Percentiles rank a stretch among this genome's conserved stretches.
Evolutionary conservation across 2,329 filamentous ascomycete genomes (phyloP).

Genomic region (Fusarium bulbicola): DNA sequence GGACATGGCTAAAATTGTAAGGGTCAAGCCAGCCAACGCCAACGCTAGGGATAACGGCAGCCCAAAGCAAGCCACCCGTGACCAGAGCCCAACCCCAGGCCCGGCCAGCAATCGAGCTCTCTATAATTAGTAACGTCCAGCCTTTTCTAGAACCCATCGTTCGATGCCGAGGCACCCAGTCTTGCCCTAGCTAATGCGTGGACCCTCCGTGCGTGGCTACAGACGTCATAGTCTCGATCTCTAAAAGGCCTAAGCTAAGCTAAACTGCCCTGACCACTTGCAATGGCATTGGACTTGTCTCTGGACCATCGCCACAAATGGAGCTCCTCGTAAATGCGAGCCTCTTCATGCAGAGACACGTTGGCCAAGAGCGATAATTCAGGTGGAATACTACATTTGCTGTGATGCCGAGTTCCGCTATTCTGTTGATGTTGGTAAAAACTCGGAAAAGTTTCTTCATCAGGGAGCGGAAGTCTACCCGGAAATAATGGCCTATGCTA

Average conservation of each 20-base stretch:
- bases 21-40: not conserved
- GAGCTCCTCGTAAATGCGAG: not conserved
- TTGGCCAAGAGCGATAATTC: not conserved
- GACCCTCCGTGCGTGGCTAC: not conserved
- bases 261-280: not conserved
- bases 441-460: not conserved
- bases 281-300: not conserved
- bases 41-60: conserved; percentile 4
- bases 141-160: conserved; percentile 18
- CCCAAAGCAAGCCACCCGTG: not conserved
- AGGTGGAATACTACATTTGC: not conserved
- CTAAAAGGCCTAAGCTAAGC: not conserved
- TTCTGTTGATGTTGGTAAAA: not conserved
- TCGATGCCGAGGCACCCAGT: not conserved
- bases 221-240: conserved; percentile 13
- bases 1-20: conserved; percentile 2
- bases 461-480: not conserved
- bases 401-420: conserved; percentile 3
- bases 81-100: not conserved
- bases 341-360: not conserved
- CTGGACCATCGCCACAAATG: not conserved
- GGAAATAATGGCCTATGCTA: not conserved
- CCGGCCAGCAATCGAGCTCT: not conserved
- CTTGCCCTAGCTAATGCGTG: not conserved
- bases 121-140: conserved; percentile 8